phyloP scores from a whole-genome alignment of 345 rosid genomes.

The Eutrema heterophyllum region DNA sequence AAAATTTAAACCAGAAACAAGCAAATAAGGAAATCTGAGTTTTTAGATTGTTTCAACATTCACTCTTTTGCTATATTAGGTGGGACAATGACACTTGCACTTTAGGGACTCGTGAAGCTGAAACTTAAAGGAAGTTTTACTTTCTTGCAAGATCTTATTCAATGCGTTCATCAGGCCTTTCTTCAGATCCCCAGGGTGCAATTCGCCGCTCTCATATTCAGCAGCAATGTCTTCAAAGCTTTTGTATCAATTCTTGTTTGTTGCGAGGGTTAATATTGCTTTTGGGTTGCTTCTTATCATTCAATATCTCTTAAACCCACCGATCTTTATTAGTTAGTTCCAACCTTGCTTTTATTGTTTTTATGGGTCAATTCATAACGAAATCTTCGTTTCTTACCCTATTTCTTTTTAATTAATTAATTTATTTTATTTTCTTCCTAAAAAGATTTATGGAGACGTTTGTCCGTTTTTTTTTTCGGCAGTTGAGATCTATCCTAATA shows the following conservation, averaged over 20 bases:
- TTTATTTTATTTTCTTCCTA: neutral
- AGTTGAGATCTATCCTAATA: conserved; percentile 15
- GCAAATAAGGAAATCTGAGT: too few species aligned
- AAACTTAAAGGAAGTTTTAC: neutral
- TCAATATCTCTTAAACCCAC: conserved; percentile 11
- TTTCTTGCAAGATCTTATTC: conserved; percentile 69
- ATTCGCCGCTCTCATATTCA: conserved; percentile 53
- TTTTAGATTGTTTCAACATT: too few species aligned
- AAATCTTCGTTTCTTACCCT: neutral
- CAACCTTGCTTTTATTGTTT: conserved; percentile 6
- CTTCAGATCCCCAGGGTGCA: conserved; percentile 77
- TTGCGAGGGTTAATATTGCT: neutral
- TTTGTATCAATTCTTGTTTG: conserved; percentile 12
- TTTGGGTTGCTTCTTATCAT: neutral
- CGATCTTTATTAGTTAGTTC: neutral
- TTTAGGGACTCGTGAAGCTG: neutral
- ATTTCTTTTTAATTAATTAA: neutral
- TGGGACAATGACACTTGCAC: too few species aligned
- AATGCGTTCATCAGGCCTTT: conserved; percentile 61
- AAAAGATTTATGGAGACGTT: conserved; percentile 1
- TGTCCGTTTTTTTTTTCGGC: conserved; percentile 4
- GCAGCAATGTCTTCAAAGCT: conserved; percentile 60
- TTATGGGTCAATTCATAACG: neutral
- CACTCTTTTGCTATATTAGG: too few species aligned
- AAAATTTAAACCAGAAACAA: too few species aligned